Evolutionary conservation across 2,329 filamentous ascomycete genomes (phyloP).

Genomic region (Gaeumannomyces tritici): DNA sequence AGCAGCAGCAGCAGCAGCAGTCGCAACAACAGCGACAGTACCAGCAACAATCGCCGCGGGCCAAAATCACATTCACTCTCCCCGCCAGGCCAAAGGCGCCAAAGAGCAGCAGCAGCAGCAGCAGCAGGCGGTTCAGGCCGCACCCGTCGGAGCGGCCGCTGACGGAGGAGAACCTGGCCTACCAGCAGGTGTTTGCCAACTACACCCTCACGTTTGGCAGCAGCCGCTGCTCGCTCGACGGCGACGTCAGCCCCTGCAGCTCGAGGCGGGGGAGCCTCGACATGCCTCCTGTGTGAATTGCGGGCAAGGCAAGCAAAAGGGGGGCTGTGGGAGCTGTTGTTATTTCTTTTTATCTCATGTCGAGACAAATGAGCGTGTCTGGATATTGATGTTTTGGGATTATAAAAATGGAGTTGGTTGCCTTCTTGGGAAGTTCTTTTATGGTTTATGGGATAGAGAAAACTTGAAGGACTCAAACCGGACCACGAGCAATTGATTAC

Average conservation of each 20-base stretch:
- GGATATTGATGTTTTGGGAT: neutral
- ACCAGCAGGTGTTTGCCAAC: constrained; percentile 35
- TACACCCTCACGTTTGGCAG: constrained; percentile 37
- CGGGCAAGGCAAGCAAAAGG: too few species aligned
- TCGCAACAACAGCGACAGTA: neutral
- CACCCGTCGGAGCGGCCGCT: constrained; percentile 36
- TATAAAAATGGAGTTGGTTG: neutral
- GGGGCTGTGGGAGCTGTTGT: neutral
- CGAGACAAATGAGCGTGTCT: neutral
- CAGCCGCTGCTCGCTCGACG: constrained; percentile 12
- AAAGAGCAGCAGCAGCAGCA: neutral
- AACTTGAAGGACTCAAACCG: neutral
- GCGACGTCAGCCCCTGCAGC: constrained; percentile 33
- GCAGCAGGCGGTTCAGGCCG: constrained; percentile 10
- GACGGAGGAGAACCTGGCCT: constrained; percentile 32
- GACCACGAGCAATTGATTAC: neutral
- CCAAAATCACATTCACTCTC: neutral
- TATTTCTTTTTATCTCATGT: neutral
- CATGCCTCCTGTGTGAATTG: neutral
- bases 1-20: neutral
- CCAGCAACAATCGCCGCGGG: neutral
- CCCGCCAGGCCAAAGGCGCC: neutral
- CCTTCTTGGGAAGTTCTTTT: neutral
- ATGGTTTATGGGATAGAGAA: neutral
- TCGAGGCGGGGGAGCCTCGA: constrained; percentile 26